These are phyloP conservation scores for Daldinia eschscholtzii DNA, from an alignment of 2,329 filamentous ascomycete genomes.

Conservation along the genomic window DNA sequence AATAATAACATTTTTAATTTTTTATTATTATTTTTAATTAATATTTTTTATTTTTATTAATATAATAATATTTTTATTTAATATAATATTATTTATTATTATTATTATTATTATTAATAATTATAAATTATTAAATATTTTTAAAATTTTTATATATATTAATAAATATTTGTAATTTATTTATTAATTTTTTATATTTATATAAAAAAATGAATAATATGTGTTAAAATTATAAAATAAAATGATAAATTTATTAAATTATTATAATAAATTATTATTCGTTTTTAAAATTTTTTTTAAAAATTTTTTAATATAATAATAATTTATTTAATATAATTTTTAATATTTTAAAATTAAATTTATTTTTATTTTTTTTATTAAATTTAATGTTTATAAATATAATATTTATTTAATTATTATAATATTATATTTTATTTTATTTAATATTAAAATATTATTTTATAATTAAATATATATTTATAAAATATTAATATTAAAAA, in stretches of 20 bases:
- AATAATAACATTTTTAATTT: too few species aligned
- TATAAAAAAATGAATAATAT: background rate
- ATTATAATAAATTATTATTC: too few species aligned
- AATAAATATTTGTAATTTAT: background rate
- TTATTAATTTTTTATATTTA: background rate
- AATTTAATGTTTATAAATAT: background rate
- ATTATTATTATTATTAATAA: background rate
- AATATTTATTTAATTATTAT: background rate
- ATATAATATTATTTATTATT: too few species aligned
- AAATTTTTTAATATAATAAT: too few species aligned
- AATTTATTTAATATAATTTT: too few species aligned
- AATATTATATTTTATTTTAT: conserved; percentile 6
- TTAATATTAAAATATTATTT: conserved; percentile 4
- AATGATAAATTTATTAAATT: background rate
- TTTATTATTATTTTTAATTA: background rate
- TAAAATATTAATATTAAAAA: background rate
- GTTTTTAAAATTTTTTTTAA: too few species aligned
- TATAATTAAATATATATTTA: conserved; percentile 4
- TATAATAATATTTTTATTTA: too few species aligned
- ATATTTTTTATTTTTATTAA: background rate
- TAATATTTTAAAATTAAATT: too few species aligned
- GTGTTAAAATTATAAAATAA: background rate
- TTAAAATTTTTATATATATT: background rate
- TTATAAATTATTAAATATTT: background rate
- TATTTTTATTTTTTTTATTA: too few species aligned